A percentile compares a stretch with the other conserved stretches of the same genome.
These are phyloP conservation scores for Nevesoporus exiguus DNA, from an alignment of 768 basidiomycete genomes.

Conservation along the genomic window DNA sequence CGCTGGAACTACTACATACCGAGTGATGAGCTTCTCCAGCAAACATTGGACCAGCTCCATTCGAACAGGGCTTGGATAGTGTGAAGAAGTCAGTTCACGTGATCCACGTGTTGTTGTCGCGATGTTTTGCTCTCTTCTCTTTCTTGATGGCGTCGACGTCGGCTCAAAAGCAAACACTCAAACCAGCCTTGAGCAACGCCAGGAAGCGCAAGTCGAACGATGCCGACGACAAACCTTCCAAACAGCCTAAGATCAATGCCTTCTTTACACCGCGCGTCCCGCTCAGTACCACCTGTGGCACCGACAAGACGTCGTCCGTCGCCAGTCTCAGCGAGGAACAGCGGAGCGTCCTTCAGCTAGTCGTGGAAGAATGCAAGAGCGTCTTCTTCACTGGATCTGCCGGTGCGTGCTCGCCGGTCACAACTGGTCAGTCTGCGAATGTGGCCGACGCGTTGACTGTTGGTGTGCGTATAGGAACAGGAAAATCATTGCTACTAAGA, in stretches of 20 bases:
- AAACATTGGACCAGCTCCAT: too few relatives aligned
- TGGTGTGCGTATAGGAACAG: constrained; percentile 44
- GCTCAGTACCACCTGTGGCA: constrained; percentile 29
- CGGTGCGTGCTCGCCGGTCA: constrained; percentile 36
- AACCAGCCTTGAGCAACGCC: constrained; percentile 3
- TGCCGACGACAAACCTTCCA: background rate
- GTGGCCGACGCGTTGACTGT: background rate
- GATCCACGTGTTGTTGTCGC: constrained; percentile 19
- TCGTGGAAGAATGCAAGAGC: constrained; percentile 53
- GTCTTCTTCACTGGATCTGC: constrained; percentile 70
- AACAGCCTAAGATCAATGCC: constrained; percentile 26
- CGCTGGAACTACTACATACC: too few relatives aligned
- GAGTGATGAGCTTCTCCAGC: too few relatives aligned
- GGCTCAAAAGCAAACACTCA: constrained; percentile 9
- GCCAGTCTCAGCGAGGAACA: constrained; percentile 56
- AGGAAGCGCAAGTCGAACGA: constrained; percentile 25
- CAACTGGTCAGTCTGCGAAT: background rate
- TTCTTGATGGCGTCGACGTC: constrained; percentile 3
- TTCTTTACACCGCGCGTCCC: constrained; percentile 29
- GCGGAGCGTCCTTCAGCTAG: constrained; percentile 45
- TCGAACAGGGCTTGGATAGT: too few relatives aligned
- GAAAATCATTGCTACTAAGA: constrained; percentile 58
- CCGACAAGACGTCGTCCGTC: constrained; percentile 24
- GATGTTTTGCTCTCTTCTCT: background rate
- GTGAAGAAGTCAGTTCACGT: constrained; percentile 21